Evolutionary conservation across 2,329 filamentous ascomycete species (phyloP).

Genomic region (Colletotrichum truncatum): DNA sequence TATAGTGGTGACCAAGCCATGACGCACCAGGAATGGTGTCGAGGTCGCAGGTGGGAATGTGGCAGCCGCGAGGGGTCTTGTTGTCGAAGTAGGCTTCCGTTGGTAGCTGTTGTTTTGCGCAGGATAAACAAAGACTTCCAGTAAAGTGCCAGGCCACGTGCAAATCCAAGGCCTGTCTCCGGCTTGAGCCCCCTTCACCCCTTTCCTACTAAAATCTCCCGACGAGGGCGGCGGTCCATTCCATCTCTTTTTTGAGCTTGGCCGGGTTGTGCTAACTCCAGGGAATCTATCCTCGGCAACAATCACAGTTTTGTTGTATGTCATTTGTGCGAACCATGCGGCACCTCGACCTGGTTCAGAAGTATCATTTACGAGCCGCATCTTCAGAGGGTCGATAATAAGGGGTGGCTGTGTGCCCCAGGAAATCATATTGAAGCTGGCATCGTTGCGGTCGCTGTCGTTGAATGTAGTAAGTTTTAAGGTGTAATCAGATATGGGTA

Average conservation of each 20-base stretch:
- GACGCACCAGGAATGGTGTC: constrained; percentile 20
- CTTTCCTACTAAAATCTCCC: constrained; percentile 48
- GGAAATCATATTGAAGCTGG: constrained; percentile 36
- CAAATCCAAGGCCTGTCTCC: constrained; percentile 69
- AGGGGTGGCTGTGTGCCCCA: constrained; percentile 65
- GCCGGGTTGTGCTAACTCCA: constrained; percentile 25
- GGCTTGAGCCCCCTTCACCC: constrained; percentile 42
- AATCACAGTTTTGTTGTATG: constrained; percentile 66
- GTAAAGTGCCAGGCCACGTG: constrained; percentile 62
- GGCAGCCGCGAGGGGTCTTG: constrained; percentile 8
- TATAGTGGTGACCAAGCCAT: constrained; percentile 1
- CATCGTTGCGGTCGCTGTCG: constrained; percentile 44
- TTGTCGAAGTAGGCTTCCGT: constrained; percentile 9
- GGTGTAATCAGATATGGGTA: constrained; percentile 49
- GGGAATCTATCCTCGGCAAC: constrained; percentile 53
- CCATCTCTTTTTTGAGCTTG: constrained; percentile 19
- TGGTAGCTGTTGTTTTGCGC: constrained; percentile 56
- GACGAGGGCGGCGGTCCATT: not conserved
- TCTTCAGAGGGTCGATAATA: constrained; percentile 45
- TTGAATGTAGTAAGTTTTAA: constrained; percentile 48
- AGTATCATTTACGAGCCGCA: constrained; percentile 62
- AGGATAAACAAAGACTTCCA: constrained; percentile 67
- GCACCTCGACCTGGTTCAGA: constrained; percentile 58
- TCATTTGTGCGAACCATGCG: constrained; percentile 62
- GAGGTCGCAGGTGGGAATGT: constrained; percentile 28